These are phyloP conservation scores for Macadamia integrifolia DNA, from an alignment of 164 flowering plant species.

Conservation along the genomic window DNA sequence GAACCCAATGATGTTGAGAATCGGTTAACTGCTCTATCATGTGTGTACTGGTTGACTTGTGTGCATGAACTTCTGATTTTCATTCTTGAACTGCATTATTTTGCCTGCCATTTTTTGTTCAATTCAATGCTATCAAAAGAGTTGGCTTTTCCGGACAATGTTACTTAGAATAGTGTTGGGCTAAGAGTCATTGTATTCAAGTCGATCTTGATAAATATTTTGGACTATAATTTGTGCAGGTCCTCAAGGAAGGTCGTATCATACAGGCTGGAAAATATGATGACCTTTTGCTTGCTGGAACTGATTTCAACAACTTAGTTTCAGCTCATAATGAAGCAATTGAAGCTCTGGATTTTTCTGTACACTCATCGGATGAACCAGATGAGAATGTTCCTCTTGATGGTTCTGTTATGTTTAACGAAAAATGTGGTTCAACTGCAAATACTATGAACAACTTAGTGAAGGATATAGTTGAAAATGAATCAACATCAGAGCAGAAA, in stretches of 20 bases:
- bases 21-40: too few relatives aligned
- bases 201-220: neutral
- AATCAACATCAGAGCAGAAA: constrained; percentile 54
- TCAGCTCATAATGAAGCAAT: constrained; percentile 96
- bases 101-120: too few relatives aligned
- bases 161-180: neutral
- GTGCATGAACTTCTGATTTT: too few relatives aligned
- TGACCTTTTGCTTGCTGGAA: constrained; percentile 89
- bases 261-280: constrained; percentile 95
- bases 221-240: constrained; percentile 39
- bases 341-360: constrained; percentile 72
- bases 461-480: constrained; percentile 57
- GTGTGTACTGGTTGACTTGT: too few relatives aligned
- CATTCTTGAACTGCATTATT: too few relatives aligned
- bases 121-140: too few relatives aligned
- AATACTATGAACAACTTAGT: constrained; percentile 42
- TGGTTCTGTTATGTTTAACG: constrained; percentile 20
- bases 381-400: constrained; percentile 38
- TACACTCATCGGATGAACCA: constrained; percentile 54
- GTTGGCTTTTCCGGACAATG: too few relatives aligned
- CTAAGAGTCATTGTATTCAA: neutral
- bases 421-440: constrained; percentile 35
- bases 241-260: constrained; percentile 78
- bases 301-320: constrained; percentile 78
- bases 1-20: too few relatives aligned